phyloP scores from a whole-genome alignment of 2,329 filamentous ascomycete genomes.

The Purpureocillium takamizusanense region DNA sequence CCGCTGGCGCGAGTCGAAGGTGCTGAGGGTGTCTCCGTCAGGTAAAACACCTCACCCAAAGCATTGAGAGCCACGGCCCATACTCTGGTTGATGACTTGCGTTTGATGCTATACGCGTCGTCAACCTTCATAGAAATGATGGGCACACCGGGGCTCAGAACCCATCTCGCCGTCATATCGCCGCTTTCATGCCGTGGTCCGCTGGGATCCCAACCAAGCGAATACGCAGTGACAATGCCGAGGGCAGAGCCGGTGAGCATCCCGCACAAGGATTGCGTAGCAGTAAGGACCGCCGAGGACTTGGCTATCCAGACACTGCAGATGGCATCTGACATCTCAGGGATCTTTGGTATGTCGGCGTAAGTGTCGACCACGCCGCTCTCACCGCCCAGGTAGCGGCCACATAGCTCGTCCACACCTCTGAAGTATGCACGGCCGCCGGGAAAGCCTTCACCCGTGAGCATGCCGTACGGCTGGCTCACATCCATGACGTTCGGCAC shows the following conservation, averaged over 20 bases:
- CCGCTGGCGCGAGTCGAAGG: constrained; percentile 37
- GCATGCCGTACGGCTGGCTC: constrained; percentile 73
- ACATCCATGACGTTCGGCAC: constrained; percentile 84
- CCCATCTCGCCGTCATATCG: constrained; percentile 81
- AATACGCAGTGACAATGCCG: constrained; percentile 75
- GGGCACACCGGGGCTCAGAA: constrained; percentile 83
- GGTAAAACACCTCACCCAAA: constrained; percentile 81
- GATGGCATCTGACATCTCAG: constrained; percentile 59
- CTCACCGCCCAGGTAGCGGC: constrained; percentile 61
- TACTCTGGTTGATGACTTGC: constrained; percentile 60
- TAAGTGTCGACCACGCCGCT: constrained; percentile 52
- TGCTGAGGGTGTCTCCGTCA: constrained; percentile 60
- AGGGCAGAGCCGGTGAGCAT: constrained; percentile 77
- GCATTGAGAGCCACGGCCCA: constrained; percentile 96
- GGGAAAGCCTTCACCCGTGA: constrained; percentile 80
- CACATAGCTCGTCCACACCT: constrained; percentile 62
- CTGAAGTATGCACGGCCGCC: constrained; percentile 76
- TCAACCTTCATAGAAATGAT: constrained; percentile 80
- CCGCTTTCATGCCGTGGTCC: constrained; percentile 60
- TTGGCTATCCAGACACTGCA: constrained; percentile 88
- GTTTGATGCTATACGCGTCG: constrained; percentile 65
- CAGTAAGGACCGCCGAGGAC: constrained; percentile 57
- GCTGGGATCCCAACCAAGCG: constrained; percentile 51
- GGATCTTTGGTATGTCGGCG: constrained; percentile 68
- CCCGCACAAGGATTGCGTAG: constrained; percentile 70